phyloP scores from a whole-genome alignment of 352 stramenopile genomes.

The Phytophthora sansomeana region DNA sequence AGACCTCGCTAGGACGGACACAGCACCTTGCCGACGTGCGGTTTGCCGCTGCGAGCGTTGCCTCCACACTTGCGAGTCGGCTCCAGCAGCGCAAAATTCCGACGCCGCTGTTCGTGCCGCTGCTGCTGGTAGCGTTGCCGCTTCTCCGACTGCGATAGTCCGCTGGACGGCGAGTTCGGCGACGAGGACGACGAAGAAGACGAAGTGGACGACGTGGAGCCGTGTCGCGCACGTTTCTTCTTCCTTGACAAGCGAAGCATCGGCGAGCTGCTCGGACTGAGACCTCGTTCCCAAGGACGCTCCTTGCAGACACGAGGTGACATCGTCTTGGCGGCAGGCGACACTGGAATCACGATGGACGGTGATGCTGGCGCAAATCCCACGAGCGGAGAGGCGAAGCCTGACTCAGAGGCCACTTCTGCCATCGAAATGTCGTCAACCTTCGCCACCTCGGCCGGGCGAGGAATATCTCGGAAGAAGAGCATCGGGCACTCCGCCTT shows the following conservation, averaged over 20 bases:
- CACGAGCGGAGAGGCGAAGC: not conserved
- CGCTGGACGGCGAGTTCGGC: conserved; percentile 35
- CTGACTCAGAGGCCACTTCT: conserved; percentile 22
- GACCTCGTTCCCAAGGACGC: conserved; percentile 45
- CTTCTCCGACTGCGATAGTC: conserved; percentile 41
- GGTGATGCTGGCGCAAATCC: conserved; percentile 25
- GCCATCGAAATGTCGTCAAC: conserved; percentile 10
- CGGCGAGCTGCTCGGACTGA: conserved; percentile 34
- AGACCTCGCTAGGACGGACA: conserved; percentile 35
- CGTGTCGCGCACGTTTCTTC: conserved; percentile 69
- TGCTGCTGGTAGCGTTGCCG: conserved; percentile 44
- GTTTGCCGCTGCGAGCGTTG: conserved; percentile 28
- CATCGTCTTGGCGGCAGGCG: conserved; percentile 16
- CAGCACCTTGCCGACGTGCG: conserved; percentile 40
- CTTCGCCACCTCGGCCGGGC: conserved; percentile 26
- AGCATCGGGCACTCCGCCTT: conserved; percentile 81
- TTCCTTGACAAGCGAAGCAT: conserved; percentile 56
- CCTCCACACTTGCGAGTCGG: conserved; percentile 37
- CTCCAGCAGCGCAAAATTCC: conserved; percentile 37
- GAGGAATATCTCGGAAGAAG: conserved; percentile 61
- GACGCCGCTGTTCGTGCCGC: conserved; percentile 37
- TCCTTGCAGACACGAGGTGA: conserved; percentile 31
- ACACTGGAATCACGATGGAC: conserved; percentile 29
- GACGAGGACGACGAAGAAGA: conserved; percentile 31
- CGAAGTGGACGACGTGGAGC: conserved; percentile 45